Conservation (phyloP, 352 stramenopile genomes). For the Pythium dissotocum region DNA sequence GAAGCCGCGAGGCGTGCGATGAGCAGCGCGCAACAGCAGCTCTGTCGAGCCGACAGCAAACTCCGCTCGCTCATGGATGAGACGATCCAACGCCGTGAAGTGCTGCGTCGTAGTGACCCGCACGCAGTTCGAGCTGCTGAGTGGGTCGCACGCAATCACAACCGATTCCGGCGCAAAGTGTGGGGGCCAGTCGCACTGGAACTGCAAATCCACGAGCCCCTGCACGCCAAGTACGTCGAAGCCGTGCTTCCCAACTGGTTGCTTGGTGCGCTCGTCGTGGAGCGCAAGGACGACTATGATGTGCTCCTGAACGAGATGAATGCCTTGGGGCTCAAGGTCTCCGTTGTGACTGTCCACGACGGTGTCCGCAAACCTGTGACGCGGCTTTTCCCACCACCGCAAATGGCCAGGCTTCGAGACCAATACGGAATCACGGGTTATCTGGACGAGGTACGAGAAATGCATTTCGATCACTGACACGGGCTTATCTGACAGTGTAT, state of each 20-base stretch:
- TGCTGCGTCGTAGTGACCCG: conserved; percentile 59
- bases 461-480: no score
- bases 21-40: conserved; percentile 44
- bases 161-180: conserved; percentile 70
- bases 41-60: conserved; percentile 53
- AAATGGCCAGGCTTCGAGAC: conserved; percentile 49
- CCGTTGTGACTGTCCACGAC: conserved; percentile 72
- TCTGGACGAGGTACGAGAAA: conserved; percentile 64
- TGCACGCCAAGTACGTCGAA: conserved; percentile 85
- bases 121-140: conserved; percentile 75
- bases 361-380: conserved; percentile 49
- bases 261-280: conserved; percentile 67
- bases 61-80: conserved; percentile 75
- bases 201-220: conserved; percentile 78
- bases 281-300: conserved; percentile 84
- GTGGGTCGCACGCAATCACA: conserved; percentile 73
- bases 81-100: conserved; percentile 60
- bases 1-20: conserved; percentile 57
- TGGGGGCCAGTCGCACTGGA: conserved; percentile 85
- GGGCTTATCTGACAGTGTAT: neutral
- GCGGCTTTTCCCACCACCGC: conserved; percentile 58
- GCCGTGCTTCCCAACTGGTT: conserved; percentile 83
- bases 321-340: conserved; percentile 59
- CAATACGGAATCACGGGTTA: conserved; percentile 74
- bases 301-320: conserved; percentile 71